phyloP scores from a whole-genome alignment of 306 rosid species.

The Gastrolobium bilobum region DNA sequence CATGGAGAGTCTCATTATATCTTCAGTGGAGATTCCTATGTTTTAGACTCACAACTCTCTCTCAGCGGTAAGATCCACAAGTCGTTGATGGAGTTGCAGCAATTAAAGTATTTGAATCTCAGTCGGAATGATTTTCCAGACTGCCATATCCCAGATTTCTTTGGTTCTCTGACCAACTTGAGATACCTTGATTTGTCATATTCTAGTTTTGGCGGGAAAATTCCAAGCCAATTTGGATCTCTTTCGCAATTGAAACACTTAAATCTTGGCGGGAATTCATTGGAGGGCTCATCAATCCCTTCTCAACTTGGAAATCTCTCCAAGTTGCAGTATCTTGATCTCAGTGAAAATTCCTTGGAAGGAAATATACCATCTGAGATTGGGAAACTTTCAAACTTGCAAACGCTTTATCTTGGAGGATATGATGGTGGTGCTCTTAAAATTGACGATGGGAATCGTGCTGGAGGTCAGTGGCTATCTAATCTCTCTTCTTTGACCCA shows the following conservation, averaged over 20 bases:
- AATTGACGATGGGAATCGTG: not conserved
- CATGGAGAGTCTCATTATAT: not conserved
- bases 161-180: not conserved
- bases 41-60: not conserved
- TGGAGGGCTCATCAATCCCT: constrained; percentile 36
- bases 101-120: constrained; percentile 15
- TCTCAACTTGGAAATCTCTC: constrained; percentile 40
- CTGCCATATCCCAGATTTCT: not conserved
- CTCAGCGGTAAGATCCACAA: not conserved
- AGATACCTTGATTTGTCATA: constrained; percentile 9
- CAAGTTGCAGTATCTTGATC: constrained; percentile 34
- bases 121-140: not conserved
- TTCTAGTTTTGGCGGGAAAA: not conserved
- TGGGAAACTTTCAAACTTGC: constrained; percentile 47
- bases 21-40: too few relatives aligned
- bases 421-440: not conserved
- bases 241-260: constrained; percentile 34
- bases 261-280: not conserved
- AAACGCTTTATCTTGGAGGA: constrained; percentile 23
- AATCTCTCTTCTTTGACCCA: constrained; percentile 48
- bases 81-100: constrained; percentile 14
- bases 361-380: constrained; percentile 48
- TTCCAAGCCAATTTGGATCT: constrained; percentile 38
- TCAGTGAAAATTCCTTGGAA: not conserved
- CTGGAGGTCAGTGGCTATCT: constrained; percentile 36